Evolutionary conservation across 1,284 basidiomycete genomes (phyloP), one percentile per base, ranked within the genome.

Genomic region (Tremellales sp.): DNA sequence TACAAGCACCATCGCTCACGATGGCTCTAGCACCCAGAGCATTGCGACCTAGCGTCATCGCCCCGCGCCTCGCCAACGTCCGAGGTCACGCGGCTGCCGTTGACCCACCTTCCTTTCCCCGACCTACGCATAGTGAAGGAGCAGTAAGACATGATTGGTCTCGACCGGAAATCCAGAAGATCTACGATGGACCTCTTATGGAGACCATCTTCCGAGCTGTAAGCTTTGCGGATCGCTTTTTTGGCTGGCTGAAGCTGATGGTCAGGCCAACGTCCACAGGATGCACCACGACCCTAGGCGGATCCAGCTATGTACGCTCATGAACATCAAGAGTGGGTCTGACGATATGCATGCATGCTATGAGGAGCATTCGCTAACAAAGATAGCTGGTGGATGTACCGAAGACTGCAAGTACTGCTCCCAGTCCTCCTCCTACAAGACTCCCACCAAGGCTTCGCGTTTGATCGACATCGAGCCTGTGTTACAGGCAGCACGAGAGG

Each of bases 401-500:
- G 94, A 98, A 76, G 91, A 98, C 73, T 98, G 94, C 77, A 93
- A 91, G 47, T 98, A 98, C 77, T 98, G 94, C 74, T 96, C 94
- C 23, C 94, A 98, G 74, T 96, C 91, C 11, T 90, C 89, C 39
- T 83, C 85, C 48, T 90, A 98, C 78, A 81, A 85, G 23, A 97
- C 94, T 1, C 78, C 86, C 10, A 93, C 92, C 40, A 86, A 86
- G 70, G 93, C 94, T 26, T 87, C 88, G 25, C 84, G 84, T 56
- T 78, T 98, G 27, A 81, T 96, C n/a, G 85, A 92, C 48, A 78
- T 97, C 48, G 93, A 93, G 65, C 90, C 90, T 8, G 94, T 98
- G 10, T 77, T 98, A 23, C 84, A 85, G 69, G 91, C 85, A 19
- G 91, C 94, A 22, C 82, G 89, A 24, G 86, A 88, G 69, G 94